Evolutionary conservation across 176 grass and related monocot species (phyloP), one percentile per base, ranked within the genome.

Genomic region (Juncus effusus): DNA sequence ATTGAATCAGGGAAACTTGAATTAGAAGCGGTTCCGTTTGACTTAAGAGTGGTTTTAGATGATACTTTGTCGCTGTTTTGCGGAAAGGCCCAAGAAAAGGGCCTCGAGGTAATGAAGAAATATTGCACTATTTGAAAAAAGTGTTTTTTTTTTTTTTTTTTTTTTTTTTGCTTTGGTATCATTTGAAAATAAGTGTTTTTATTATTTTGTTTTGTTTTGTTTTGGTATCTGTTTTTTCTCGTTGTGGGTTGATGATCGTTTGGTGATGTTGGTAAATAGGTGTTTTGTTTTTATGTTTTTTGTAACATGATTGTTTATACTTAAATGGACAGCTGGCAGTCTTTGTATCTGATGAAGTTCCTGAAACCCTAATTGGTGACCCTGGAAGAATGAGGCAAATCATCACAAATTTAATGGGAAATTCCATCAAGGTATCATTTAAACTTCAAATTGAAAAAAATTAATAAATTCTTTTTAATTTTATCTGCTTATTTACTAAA

Each of bases 1-100:
- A 99, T 99, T 36, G 95, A 99, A 63, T 90, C 95, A 69, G 95
- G 95, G 54, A 99, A 94, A 78, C 89, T 99, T 2, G 95, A 99
- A 69, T 88, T 99, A 40, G 95, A 99, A 63, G 83, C 70, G 3
- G 85, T 90, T 38, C 81, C 76, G 51, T 90, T 99, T 77, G 88
- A 99, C 79, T 69, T 99, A 74, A 79, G 83, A 55, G 64, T 74
- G 69, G 72, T 99, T 76, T 90, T 90, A 73, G 95, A 99, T 51
- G 95, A 99, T 36, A 90, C 86, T 47, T 64, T 99, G 54, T 99
- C 95, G 61, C 95, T 99, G 16, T 99, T 99, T 67, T 86, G 78
- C 61, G 95, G 95, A 40, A 99, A 99, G 80, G 86, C 79, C 72
- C 95, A 99, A 73, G 95, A 94, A 74, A 93, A 90, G 80, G 95